Percentiles rank a stretch among this genome's conserved stretches.
Evolutionary conservation across 257 asterid genomes (phyloP).

Genomic region (Primulina tabacum): DNA sequence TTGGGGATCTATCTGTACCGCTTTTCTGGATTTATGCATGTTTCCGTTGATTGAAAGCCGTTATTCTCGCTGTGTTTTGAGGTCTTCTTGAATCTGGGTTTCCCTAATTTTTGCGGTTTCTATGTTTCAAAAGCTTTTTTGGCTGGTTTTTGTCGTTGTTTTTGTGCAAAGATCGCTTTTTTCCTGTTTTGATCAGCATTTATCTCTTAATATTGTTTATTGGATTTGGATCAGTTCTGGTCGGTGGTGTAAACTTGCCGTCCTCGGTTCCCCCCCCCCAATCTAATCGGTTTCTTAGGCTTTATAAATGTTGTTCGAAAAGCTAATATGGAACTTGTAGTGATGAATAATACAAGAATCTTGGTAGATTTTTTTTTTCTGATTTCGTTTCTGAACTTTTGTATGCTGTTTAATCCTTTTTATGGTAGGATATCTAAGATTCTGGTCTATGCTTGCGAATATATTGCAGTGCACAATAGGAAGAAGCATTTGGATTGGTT

Average conservation of each 20-base stretch:
- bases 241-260: constrained; percentile 13
- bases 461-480: constrained; percentile 33
- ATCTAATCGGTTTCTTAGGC: constrained; percentile 21
- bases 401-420: constrained; percentile 15
- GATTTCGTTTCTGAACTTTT: constrained; percentile 11
- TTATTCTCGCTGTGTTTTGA: constrained; percentile 27
- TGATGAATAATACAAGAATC: constrained; percentile 15
- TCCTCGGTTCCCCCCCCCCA: background rate
- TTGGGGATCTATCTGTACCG: constrained; percentile 49
- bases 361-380: constrained; percentile 12
- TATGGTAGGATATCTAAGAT: background rate
- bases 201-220: constrained; percentile 24
- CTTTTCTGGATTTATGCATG: constrained; percentile 28
- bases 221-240: constrained; percentile 22
- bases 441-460: constrained; percentile 18
- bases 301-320: constrained; percentile 20
- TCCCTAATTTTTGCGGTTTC: constrained; percentile 29
- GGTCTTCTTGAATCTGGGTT: constrained; percentile 32
- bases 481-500: constrained; percentile 23
- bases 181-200: background rate
- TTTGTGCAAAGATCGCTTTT: constrained; percentile 27
- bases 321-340: constrained; percentile 17
- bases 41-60: constrained; percentile 36
- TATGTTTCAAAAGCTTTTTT: constrained; percentile 2
- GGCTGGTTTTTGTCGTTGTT: constrained; percentile 25